Conservation (phyloP, 108 stramenopile species). For the Cylindrotheca fusiformis region DNA sequence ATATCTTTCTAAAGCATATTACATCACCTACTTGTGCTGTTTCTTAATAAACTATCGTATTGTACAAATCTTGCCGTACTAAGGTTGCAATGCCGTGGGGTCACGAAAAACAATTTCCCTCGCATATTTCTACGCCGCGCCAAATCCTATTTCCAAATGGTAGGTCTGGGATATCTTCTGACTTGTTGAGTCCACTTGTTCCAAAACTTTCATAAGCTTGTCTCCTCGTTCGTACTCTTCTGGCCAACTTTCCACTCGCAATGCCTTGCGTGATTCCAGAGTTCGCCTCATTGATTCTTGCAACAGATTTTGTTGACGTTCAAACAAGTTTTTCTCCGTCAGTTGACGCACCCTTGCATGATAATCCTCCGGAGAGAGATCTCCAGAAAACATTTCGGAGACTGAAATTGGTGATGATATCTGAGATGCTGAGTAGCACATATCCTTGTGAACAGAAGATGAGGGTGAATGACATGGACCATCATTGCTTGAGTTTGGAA, state of each 20-base stretch:
- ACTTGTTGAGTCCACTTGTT: conserved; percentile 14
- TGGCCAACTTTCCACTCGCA: conserved; percentile 14
- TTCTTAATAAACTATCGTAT: no score
- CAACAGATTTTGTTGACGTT: conserved; percentile 12
- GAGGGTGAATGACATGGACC: neutral
- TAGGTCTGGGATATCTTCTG: conserved; percentile 18
- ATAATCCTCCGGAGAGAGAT: conserved; percentile 13
- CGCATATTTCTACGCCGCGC: neutral
- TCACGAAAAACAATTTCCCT: no score
- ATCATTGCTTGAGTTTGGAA: neutral
- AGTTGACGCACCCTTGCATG: conserved; percentile 5
- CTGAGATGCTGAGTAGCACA: neutral
- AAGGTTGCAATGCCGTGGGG: no score
- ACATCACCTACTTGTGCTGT: no score
- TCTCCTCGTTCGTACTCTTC: conserved; percentile 14
- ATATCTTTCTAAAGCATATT: no score
- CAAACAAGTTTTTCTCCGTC: conserved; percentile 17
- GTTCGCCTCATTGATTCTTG: conserved; percentile 19
- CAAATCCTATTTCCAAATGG: neutral
- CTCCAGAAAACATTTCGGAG: conserved; percentile 8
- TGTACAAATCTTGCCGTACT: no score
- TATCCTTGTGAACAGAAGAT: neutral
- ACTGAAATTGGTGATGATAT: conserved; percentile 2
- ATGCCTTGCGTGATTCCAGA: conserved; percentile 15
- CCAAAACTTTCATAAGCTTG: conserved; percentile 14